A percentile compares a stretch with the other conserved stretches of the same genome.
Conservation (phyloP, 768 basidiomycete species). For the Cystofilobasidium capitatum region DNA sequence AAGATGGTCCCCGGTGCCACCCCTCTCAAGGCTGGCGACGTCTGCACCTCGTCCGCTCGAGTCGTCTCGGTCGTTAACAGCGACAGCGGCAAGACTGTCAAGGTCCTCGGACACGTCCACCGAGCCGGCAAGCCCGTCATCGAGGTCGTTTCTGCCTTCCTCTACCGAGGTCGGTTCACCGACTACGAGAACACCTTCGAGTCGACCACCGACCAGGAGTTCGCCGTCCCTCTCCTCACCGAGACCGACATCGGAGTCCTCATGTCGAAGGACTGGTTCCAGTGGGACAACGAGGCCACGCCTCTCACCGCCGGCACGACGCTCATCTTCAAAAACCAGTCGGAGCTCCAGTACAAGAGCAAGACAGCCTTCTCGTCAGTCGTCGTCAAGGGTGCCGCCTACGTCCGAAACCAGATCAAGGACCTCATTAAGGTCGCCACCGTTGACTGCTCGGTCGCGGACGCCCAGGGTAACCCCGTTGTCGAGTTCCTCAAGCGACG, state of each 20-base stretch:
- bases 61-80: constrained; percentile 83
- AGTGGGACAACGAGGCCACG: constrained; percentile 74
- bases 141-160: constrained; percentile 88
- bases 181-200: constrained; percentile 97
- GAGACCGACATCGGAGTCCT: constrained; percentile 81
- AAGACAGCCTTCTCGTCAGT: constrained; percentile 73
- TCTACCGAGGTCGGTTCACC: constrained; percentile 87
- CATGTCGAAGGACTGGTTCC: constrained; percentile 95
- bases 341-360: constrained; percentile 83
- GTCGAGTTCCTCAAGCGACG: constrained; percentile 86
- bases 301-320: constrained; percentile 70
- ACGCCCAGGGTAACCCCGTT: constrained; percentile 86
- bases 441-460: constrained; percentile 74
- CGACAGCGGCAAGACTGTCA: constrained; percentile 85
- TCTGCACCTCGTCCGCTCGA: constrained; percentile 77
- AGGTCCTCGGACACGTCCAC: constrained; percentile 52
- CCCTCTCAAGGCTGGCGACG: constrained; percentile 71
- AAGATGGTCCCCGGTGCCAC: constrained; percentile 67
- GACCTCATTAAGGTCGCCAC: constrained; percentile 77
- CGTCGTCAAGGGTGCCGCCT: constrained; percentile 72
- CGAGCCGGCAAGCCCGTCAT: constrained; percentile 72
- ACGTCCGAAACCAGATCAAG: constrained; percentile 79
- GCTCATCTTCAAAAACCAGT: constrained; percentile 80
- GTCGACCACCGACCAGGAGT: constrained; percentile 78
- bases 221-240: constrained; percentile 60